These are phyloP conservation scores for Metschnikowia vanudenii DNA, from an alignment of 805 yeast genomes.

Conservation along the genomic window DNA sequence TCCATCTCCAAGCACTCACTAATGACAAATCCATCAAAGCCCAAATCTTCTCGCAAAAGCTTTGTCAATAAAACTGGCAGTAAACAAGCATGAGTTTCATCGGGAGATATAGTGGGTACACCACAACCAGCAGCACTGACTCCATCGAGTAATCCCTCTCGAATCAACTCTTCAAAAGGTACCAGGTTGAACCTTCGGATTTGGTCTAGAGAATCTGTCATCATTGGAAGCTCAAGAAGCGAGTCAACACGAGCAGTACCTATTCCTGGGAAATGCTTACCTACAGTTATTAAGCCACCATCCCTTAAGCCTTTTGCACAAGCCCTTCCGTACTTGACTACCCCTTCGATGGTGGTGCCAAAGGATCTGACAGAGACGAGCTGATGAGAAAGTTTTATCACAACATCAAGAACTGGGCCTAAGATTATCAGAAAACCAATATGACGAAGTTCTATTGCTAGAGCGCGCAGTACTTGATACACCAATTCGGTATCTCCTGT, in stretches of 20 bases:
- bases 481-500: conserved; percentile 49
- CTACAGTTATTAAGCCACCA: conserved; percentile 55
- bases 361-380: conserved; percentile 59
- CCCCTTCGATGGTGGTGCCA: conserved; percentile 61
- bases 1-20: conserved; percentile 65
- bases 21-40: conserved; percentile 55
- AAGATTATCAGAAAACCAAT: conserved; percentile 55
- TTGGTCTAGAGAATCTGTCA: conserved; percentile 54
- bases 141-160: conserved; percentile 49
- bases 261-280: conserved; percentile 67
- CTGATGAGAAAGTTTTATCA: conserved; percentile 54
- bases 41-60: conserved; percentile 48
- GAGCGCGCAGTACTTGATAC: conserved; percentile 51
- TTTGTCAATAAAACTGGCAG: conserved; percentile 53
- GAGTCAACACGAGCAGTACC: conserved; percentile 61
- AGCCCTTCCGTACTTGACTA: conserved; percentile 51
- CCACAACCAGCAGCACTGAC: conserved; percentile 64
- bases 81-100: conserved; percentile 62
- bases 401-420: conserved; percentile 64
- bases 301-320: conserved; percentile 52
- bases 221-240: conserved; percentile 55
- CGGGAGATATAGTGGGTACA: conserved; percentile 57
- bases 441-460: conserved; percentile 51
- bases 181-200: conserved; percentile 47
- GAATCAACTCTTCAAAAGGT: conserved; percentile 50